Evolutionary conservation across 371 early-diverging fungal genomes (phyloP).

Genomic region (Mortierella polycephala): DNA sequence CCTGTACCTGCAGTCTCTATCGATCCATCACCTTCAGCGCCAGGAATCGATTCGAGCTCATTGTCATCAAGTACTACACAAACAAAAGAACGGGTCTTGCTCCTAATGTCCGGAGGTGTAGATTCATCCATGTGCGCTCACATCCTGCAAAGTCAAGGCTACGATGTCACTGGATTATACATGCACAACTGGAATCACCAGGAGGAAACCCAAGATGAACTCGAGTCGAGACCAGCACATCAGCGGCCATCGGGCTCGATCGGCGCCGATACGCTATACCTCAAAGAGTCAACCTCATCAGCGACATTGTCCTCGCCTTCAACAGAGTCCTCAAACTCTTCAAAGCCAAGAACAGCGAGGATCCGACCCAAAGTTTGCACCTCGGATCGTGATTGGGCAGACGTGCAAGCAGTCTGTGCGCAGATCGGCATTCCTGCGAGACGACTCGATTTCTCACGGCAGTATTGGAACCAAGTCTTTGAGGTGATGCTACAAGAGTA

Average conservation of each 20-base stretch:
- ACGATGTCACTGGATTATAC: conserved; percentile 81
- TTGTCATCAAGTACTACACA: neutral
- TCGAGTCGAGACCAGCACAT: conserved; percentile 5
- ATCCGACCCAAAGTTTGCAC: conserved; percentile 64
- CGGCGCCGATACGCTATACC: conserved; percentile 11
- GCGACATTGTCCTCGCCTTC: neutral
- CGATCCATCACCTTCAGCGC: neutral
- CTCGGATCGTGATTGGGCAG: conserved; percentile 82
- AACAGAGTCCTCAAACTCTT: neutral
- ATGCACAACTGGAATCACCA: conserved; percentile 96
- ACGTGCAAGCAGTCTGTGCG: conserved; percentile 81
- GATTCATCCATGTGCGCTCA: conserved; percentile 90
- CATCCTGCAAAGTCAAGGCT: conserved; percentile 72
- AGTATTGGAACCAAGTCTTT: conserved; percentile 95
- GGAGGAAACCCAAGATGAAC: conserved; percentile 77
- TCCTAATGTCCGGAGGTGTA: conserved; percentile 93
- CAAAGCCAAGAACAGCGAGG: conserved; percentile 17
- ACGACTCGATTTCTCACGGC: conserved; percentile 81
- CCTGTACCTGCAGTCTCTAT: neutral
- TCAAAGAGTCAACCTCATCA: conserved; percentile 16
- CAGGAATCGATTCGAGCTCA: no score
- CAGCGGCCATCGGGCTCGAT: neutral
- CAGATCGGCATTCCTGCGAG: conserved; percentile 74
- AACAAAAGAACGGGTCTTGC: conserved; percentile 61
- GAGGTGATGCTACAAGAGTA: conserved; percentile 78